phyloP scores from a whole-genome alignment of 345 rosid genomes.

The Eucalyptus cladocalyx region DNA sequence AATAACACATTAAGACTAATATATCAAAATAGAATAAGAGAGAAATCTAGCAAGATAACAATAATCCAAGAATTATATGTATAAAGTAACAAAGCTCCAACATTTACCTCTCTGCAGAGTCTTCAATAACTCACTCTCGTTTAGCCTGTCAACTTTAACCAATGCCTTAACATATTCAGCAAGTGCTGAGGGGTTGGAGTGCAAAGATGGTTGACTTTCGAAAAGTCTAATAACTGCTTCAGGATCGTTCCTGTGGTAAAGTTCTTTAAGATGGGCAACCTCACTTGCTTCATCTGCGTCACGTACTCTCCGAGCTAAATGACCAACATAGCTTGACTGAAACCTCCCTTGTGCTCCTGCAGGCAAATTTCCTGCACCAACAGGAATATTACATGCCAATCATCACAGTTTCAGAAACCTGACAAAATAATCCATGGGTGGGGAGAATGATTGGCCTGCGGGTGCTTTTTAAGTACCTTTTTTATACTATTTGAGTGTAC shows the following conservation, averaged over 20 bases:
- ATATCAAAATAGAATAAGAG: background rate
- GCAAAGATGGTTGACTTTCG: conserved; percentile 74
- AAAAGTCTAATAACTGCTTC: conserved; percentile 76
- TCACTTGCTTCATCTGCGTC: conserved; percentile 64
- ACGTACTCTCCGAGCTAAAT: conserved; percentile 64
- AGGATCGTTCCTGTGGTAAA: conserved; percentile 69
- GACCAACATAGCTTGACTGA: conserved; percentile 66
- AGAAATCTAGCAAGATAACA: background rate
- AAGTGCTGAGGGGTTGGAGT: conserved; percentile 52
- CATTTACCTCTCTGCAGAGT: conserved; percentile 73
- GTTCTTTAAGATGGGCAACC: conserved; percentile 62
- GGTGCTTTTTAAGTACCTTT: background rate
- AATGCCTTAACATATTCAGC: conserved; percentile 84
- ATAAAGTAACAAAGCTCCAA: background rate
- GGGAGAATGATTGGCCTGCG: background rate
- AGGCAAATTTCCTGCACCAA: conserved; percentile 16
- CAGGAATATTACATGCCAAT: background rate
- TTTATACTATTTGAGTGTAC: background rate
- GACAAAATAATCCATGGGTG: background rate
- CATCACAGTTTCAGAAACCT: background rate
- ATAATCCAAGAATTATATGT: background rate
- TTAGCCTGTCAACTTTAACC: conserved; percentile 81
- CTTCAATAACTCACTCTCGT: conserved; percentile 69
- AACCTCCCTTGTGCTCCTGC: conserved; percentile 25
- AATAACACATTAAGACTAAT: background rate